These are phyloP conservation scores for Paraphoma chrysanthemicola DNA, from an alignment of 2,329 filamentous ascomycete genomes.

Conservation along the genomic window DNA sequence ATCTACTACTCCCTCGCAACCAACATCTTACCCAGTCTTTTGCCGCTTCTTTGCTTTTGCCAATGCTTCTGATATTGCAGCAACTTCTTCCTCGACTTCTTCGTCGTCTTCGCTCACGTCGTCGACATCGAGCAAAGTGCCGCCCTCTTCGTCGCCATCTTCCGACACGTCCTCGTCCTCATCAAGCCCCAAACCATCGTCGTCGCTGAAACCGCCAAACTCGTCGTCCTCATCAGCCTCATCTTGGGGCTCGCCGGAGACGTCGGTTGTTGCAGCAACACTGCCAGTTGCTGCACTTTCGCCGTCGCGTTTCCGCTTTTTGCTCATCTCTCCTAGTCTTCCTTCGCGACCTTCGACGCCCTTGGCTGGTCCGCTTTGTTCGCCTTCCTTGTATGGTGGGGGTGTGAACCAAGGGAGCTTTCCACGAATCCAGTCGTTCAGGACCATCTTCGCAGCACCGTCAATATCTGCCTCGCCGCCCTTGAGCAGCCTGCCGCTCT, in stretches of 20 bases:
- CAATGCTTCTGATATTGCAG: conserved; percentile 43
- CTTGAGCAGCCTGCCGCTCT: conserved; percentile 83
- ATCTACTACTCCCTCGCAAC: conserved; percentile 16
- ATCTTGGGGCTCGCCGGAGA: conserved; percentile 15
- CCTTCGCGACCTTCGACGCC: conserved; percentile 70
- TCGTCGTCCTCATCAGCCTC: conserved; percentile 35
- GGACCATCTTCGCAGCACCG: conserved; percentile 93
- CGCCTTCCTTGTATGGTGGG: conserved; percentile 64
- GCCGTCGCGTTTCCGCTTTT: conserved; percentile 71
- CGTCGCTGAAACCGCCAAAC: conserved; percentile 44
- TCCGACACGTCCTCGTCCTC: conserved; percentile 24
- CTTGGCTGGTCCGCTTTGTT: conserved; percentile 36
- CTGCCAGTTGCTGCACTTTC: conserved; percentile 39
- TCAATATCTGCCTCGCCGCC: conserved; percentile 96
- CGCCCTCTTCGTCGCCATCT: conserved; percentile 25
- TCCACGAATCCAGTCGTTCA: conserved; percentile 94
- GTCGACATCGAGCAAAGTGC: conserved; percentile 16
- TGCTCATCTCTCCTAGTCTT: conserved; percentile 81
- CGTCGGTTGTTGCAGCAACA: conserved; percentile 24
- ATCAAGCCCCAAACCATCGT: conserved; percentile 24
- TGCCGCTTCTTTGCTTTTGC: conserved; percentile 43
- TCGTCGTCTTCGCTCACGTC: conserved; percentile 38
- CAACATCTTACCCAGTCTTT: conserved; percentile 18
- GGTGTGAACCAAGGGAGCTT: conserved; percentile 97
- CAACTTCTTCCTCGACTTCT: conserved; percentile 41